Base-by-base conservation (phyloP, 1,284 basidiomycete species). In the Grifola frondosa region DNA sequence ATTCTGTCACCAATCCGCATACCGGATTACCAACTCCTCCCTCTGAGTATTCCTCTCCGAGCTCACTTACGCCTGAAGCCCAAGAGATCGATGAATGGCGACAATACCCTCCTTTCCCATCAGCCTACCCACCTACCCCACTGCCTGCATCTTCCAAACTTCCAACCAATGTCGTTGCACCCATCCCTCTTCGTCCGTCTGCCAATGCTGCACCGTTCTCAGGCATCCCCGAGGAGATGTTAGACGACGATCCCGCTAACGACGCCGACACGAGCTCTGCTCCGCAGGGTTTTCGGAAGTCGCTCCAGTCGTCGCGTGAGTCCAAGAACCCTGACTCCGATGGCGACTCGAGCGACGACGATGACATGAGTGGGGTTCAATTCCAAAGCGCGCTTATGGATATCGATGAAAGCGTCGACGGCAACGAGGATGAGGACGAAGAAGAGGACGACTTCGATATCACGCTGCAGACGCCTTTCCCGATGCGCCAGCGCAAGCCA, bases 231-330 rank as follows among this genome's bases (percentile, higher is more conserved):
- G 69, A 70, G 33, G 58, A 61, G 19, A 21, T 42, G 11, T 22
- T 39, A 22, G 52, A 61, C 15, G 48, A 59, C 45, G n/a, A 41
- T 16, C 22, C 12, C 29, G 29, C 21, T 37, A 38, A 32, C 17
- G 48, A 45, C 13, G 35, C 46, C 20, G 40, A 42, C 11, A 30
- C 39, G 9, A 37, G 31, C 30, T 40, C 46, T 16, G 41, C 41
- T 44, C 52, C 63, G 56, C 75, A 75, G 81, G 80, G 65, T 75
- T 77, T 74, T 77, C 61, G 56, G 44, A 60, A 61, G 76, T 80
- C 74, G 82, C 80, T 83, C 81, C 73, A 71, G 76, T 74, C 67
- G 60, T 74, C 68, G 63, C 77, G 70, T 74, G 74, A 77, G 73
- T 73, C 70, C 35, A 60, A 63, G 62, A 73, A 75, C 73, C 74